Evolutionary conservation across 257 asterid genomes (phyloP).

Genomic region (Ophiorrhiza pumila): DNA sequence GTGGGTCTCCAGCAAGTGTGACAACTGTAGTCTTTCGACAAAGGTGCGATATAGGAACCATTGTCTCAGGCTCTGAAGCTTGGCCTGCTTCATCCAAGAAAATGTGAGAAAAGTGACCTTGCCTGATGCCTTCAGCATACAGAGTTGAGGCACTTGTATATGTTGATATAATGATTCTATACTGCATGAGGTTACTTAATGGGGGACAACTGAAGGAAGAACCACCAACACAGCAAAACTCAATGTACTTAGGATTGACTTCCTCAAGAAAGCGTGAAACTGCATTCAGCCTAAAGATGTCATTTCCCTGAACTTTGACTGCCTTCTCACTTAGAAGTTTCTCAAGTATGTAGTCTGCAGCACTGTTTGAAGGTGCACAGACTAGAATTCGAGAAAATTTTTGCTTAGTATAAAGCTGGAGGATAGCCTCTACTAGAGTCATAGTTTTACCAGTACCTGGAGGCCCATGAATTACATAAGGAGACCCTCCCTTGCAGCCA

Average conservation of each 20-base stretch:
- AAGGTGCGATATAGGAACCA: constrained; percentile 82
- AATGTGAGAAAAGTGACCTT: constrained; percentile 74
- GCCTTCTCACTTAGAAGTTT: constrained; percentile 44
- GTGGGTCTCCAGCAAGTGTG: constrained; percentile 93
- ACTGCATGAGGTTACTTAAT: constrained; percentile 35
- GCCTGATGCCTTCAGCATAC: constrained; percentile 55
- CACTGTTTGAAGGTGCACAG: constrained; percentile 95
- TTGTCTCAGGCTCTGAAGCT: constrained; percentile 94
- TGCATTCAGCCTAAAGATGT: constrained; percentile 79
- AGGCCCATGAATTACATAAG: constrained; percentile 89
- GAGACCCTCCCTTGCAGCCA: constrained; percentile 70
- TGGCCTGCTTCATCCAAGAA: constrained; percentile 99
- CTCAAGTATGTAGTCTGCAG: constrained; percentile 81
- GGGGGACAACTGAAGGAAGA: constrained; percentile 55
- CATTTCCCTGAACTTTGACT: constrained; percentile 29
- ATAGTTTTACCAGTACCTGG: constrained; percentile 96
- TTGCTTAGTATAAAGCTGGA: constrained; percentile 49
- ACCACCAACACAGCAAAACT: constrained; percentile 59
- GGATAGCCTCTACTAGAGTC: constrained; percentile 80
- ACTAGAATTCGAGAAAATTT: constrained; percentile 51
- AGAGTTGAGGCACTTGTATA: constrained; percentile 68
- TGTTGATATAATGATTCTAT: constrained; percentile 68
- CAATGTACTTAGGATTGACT: constrained; percentile 44
- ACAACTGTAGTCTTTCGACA: constrained; percentile 38
- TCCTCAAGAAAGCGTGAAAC: constrained; percentile 67